Conservation (phyloP, 331 rosid genomes). For the Quercus tomentella region DNA sequence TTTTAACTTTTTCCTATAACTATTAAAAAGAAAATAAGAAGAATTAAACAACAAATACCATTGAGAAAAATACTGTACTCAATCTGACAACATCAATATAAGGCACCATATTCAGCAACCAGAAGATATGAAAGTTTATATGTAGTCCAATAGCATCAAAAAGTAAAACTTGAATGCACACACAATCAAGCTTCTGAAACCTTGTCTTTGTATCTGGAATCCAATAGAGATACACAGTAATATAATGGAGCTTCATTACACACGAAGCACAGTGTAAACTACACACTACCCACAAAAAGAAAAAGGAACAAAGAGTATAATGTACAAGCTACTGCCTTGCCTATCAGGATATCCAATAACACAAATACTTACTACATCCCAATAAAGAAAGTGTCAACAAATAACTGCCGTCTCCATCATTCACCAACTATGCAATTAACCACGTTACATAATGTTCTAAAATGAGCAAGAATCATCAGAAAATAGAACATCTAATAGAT, state of each 20-base stretch:
- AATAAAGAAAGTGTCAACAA: not conserved
- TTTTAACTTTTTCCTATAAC: not conserved
- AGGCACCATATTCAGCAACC: not conserved
- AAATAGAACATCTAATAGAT: not conserved
- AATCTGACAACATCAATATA: not conserved
- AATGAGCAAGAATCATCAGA: not conserved
- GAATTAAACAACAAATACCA: not conserved
- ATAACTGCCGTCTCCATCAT: not conserved
- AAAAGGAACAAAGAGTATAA: not conserved
- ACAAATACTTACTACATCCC: not conserved
- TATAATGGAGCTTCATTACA: not conserved
- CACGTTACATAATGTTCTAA: not conserved
- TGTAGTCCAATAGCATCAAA: not conserved
- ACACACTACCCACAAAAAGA: not conserved
- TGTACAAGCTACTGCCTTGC: not conserved
- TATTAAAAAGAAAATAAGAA: not conserved
- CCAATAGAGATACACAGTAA: not conserved
- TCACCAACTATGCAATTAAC: not conserved
- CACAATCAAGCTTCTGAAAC: not conserved
- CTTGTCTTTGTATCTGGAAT: too few relatives aligned
- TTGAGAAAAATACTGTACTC: not conserved
- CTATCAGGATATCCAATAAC: not conserved
- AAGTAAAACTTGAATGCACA: not conserved
- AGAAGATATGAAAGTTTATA: not conserved
- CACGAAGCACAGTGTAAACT: not conserved